Evolutionary conservation across 306 rosid species (phyloP), one percentile per base, ranked within the genome.

Genomic region (Castanea mollissima): DNA sequence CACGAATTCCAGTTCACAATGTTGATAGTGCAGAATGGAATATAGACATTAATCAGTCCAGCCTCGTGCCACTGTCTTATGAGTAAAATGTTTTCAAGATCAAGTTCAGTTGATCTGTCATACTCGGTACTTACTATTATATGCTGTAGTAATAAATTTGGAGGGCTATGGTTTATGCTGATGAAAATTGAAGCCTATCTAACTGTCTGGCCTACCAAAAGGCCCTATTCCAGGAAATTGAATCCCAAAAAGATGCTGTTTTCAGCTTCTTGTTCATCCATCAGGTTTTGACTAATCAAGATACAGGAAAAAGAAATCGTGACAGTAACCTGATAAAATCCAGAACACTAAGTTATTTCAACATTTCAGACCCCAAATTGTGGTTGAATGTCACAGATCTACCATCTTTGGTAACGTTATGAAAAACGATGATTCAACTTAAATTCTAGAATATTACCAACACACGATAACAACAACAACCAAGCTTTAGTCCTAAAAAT

Each of bases 31-130:
- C 19, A 51, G 76, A 55, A 20, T 78, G 71, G 79, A 79, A 87
- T 76, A 67, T 78, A 78, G 92, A 81, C 89, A 77, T 76, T 78
- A 78, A 83, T 82, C 80, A 76, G 74, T 75, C 73, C 35, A 65
- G 31, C 90, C 85, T 69, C 87, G 86, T 80, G 91, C 69, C 32
- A 0, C 11, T 88, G 92, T 90, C 90, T 74, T 76, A 62, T 70
- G 69, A 81, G 78, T 80, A 75, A 34, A 34, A 65, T 63, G 54
- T 76, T 82, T 78, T 83, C 79, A 35, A 44, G 73, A 85, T 87
- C 87, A 76, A 74, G 58, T 78, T 80, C 78, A 83, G 82, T 81
- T 79, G 34, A 70, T 77, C 67, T 65, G 75, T 59, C 81, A 57
- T 71, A 59, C 34, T 68, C 71, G 29, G 64, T 18, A 54, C 54